Evolutionary conservation across 495 filamentous ascomycete species (phyloP), one percentile per base, ranked within the genome.

Genomic region (Penicillium nucicola): DNA sequence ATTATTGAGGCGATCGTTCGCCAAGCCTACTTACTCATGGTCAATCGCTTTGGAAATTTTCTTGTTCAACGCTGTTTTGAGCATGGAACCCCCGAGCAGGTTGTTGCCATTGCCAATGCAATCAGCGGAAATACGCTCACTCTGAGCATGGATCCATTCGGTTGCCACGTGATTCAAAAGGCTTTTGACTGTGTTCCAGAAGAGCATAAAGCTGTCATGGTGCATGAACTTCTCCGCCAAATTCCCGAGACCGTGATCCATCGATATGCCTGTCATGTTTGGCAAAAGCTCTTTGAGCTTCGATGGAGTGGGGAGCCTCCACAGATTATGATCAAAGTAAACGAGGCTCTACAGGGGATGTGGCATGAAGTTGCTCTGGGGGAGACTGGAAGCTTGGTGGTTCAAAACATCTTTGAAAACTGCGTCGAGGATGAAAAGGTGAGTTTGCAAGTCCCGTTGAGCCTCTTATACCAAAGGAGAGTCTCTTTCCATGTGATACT

Each of bases 331-430:
- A 87, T 87, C 59, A 95, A 92, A 60, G 93, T 98, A 64, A 98
- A 98, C 62, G 93, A 98, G 55, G 87, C 93, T 28, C 78, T 98
- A 25, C 82, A 83, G 52, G 93, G 92, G 43, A 97, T 97, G 90
- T 98, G 93, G 93, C 92, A 97, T 59, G 92, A 98, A 59, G 93
- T 97, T 56, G 95, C 93, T 30, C 74, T 96, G 33, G 93, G 93
- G 18, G 93, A 98, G 75, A 98, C 93, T 8, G 93, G 93, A 39
- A 97, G 93, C 60, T 77, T 98, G 56, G 93, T 98, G 28, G 93
- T 98, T 46, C 93, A 98, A 70, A 98, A 98, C 64, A 97, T 98
- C 60, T 97, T 98, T 64, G 93, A 98, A 71, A 98, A 98, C 61
- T 98, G 93, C 62, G 81, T 98, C 12, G 93, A 98, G 59, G 92